Conservation (phyloP, 345 rosid species). For the Cardamine chenopodiifolia region DNA sequence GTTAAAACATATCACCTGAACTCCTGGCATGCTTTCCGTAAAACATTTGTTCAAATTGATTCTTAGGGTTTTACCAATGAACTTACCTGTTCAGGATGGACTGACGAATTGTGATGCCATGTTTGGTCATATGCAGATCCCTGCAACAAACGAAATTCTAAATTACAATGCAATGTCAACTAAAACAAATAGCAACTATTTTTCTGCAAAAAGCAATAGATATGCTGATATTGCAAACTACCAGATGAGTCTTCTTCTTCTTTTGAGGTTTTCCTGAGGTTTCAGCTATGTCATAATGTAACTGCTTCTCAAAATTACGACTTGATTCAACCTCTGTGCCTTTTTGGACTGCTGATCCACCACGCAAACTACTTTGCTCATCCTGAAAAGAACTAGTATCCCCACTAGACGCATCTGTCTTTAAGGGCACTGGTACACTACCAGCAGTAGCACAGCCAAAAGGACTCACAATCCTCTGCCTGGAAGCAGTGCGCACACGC, state of each 20-base stretch:
- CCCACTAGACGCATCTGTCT: slow-evolving; percentile 94
- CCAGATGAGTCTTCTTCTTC: slow-evolving; percentile 79
- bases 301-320: slow-evolving; percentile 68
- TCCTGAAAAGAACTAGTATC: slow-evolving; percentile 97
- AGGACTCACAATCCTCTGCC: slow-evolving; percentile 76
- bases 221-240: slow-evolving; percentile 52
- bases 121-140: slow-evolving; percentile 75
- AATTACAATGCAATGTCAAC: slow-evolving; percentile 35
- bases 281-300: slow-evolving; percentile 73
- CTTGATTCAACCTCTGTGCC: slow-evolving; percentile 81
- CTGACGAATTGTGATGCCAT: slow-evolving; percentile 73
- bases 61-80: slow-evolving; percentile 19
- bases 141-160: slow-evolving; percentile 52
- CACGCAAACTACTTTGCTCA: slow-evolving; percentile 81
- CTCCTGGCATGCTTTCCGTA: background rate
- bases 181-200: slow-evolving; percentile 10
- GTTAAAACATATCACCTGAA: slow-evolving; percentile 20
- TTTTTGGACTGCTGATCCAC: slow-evolving; percentile 72
- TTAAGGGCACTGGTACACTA: slow-evolving; percentile 52
- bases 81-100: slow-evolving; percentile 74
- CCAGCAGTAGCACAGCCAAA: slow-evolving; percentile 61
- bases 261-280: slow-evolving; percentile 80
- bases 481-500: slow-evolving; percentile 85
- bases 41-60: slow-evolving; percentile 10
- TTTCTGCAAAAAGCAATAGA: slow-evolving; percentile 28